phyloP scores from a whole-genome alignment of 2,329 filamentous ascomycete species.

The Biscogniauxia sp. region DNA sequence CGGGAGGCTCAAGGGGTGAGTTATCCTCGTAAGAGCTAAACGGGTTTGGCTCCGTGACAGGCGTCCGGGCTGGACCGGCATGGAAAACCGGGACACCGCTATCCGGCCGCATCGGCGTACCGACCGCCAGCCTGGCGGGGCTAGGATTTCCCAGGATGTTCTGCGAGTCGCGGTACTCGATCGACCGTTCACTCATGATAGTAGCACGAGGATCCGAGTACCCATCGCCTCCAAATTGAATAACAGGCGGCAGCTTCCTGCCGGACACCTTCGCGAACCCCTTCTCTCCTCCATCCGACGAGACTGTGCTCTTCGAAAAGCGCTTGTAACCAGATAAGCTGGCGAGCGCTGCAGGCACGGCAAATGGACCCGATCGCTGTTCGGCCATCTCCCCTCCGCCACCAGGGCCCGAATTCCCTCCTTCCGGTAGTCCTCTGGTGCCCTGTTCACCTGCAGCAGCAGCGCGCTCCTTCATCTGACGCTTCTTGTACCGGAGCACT shows the following conservation, averaged over 20 bases:
- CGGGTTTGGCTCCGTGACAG: conserved; percentile 54
- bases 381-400: conserved; percentile 44
- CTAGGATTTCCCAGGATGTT: conserved; percentile 37
- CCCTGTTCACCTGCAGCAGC: conserved; percentile 37
- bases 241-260: conserved; percentile 61
- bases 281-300: conserved; percentile 45
- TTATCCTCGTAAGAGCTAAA: conserved; percentile 38
- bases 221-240: conserved; percentile 61
- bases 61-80: conserved; percentile 63
- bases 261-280: conserved; percentile 66
- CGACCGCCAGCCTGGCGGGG: conserved; percentile 48
- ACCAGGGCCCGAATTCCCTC: conserved; percentile 27
- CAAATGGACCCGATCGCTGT: conserved; percentile 40
- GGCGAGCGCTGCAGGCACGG: conserved; percentile 49
- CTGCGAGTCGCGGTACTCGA: conserved; percentile 51
- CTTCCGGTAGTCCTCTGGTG: conserved; percentile 32
- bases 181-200: conserved; percentile 48
- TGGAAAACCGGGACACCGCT: conserved; percentile 61
- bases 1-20: conserved; percentile 28
- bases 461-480: conserved; percentile 42
- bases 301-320: conserved; percentile 30
- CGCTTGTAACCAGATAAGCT: conserved; percentile 41
- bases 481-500: conserved; percentile 56
- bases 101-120: conserved; percentile 57
- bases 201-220: conserved; percentile 50